Conservation (phyloP, 2,329 filamentous ascomycete species). For the Xylariaceae sp. region DNA sequence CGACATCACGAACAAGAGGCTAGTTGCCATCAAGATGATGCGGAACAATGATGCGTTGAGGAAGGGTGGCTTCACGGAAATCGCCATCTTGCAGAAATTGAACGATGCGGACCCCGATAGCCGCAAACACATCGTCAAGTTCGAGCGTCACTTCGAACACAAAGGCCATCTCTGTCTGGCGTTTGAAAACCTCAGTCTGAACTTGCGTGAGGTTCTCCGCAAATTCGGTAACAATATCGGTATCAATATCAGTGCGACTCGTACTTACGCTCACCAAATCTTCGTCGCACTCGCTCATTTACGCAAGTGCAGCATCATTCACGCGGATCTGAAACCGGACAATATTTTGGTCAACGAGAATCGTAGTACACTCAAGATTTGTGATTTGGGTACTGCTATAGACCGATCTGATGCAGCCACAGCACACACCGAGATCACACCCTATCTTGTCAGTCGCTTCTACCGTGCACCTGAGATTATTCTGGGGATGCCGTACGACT, state of each 20-base stretch:
- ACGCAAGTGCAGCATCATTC: conserved; percentile 87
- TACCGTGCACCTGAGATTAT: conserved; percentile 97
- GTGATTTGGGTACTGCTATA: conserved; percentile 93
- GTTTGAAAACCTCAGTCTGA: conserved; percentile 92
- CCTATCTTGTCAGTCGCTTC: conserved; percentile 94
- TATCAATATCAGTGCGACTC: conserved; percentile 82
- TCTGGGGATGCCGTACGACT: conserved; percentile 92
- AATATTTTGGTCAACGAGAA: conserved; percentile 88
- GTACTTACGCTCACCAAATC: conserved; percentile 89
- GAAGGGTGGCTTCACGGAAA: conserved; percentile 91
- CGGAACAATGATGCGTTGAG: conserved; percentile 90
- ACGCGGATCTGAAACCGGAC: conserved; percentile 96
- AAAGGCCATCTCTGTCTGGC: conserved; percentile 94
- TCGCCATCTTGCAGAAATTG: conserved; percentile 85
- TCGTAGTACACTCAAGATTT: conserved; percentile 85
- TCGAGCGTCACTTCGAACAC: conserved; percentile 86
- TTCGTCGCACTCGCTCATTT: conserved; percentile 85
- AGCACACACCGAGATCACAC: conserved; percentile 78
- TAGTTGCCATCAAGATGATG: conserved; percentile 98
- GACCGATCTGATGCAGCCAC: conserved; percentile 73
- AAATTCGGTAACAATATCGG: conserved; percentile 95
- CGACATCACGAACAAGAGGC: conserved; percentile 67
- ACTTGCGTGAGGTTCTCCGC: conserved; percentile 87
- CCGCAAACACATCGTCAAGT: conserved; percentile 85
- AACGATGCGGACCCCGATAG: conserved; percentile 81